phyloP scores from a whole-genome alignment of 768 basidiomycete genomes.

The Rhodotorula babjevae region DNA sequence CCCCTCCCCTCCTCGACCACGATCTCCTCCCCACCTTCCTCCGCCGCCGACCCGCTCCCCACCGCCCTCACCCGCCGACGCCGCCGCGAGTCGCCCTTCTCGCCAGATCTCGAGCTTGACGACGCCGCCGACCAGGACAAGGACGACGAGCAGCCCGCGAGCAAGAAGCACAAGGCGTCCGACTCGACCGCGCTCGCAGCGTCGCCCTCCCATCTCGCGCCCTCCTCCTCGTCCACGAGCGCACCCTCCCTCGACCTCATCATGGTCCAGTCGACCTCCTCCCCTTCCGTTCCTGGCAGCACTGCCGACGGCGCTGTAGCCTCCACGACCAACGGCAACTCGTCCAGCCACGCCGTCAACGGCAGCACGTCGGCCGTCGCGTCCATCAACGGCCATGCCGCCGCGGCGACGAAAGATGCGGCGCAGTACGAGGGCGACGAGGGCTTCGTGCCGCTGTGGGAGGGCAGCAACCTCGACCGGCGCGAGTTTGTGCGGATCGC shows the following conservation, averaged over 20 bases:
- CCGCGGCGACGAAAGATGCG: background rate
- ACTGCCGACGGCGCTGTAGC: background rate
- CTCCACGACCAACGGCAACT: background rate
- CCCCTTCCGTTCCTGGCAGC: background rate
- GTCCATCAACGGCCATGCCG: background rate
- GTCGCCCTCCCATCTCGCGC: no score
- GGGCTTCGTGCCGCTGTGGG: conserved; percentile 37
- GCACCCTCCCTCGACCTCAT: background rate
- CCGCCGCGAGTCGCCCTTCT: background rate
- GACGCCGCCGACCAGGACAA: background rate
- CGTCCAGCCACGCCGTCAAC: background rate
- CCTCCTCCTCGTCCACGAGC: background rate
- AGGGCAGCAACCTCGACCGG: conserved; percentile 43
- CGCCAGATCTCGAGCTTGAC: background rate
- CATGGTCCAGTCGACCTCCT: conserved; percentile 5
- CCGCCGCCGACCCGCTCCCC: background rate
- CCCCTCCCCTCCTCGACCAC: background rate
- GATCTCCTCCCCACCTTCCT: background rate
- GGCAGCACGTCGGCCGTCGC: background rate
- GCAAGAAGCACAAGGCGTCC: background rate
- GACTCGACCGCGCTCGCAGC: background rate
- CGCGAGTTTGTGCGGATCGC: conserved; percentile 50
- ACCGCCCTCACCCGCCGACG: background rate
- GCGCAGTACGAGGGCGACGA: conserved; percentile 24
- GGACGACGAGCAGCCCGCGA: background rate